phyloP scores from a whole-genome alignment of 2,329 filamentous ascomycete species.

The Simplicillium aogashimaense region DNA sequence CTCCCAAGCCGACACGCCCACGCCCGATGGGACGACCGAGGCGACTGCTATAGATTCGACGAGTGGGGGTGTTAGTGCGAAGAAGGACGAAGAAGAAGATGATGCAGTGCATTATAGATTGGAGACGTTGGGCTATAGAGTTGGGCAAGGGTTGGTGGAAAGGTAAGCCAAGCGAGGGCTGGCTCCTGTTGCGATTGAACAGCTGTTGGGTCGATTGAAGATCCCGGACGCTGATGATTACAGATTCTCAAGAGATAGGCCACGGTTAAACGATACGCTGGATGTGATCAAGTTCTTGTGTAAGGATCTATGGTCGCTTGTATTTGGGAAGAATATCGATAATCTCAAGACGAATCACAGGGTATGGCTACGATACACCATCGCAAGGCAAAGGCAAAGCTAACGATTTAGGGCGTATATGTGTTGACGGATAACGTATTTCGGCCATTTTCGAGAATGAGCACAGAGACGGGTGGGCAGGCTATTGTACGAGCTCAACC shows the following conservation, averaged over 20 bases:
- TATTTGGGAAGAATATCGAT: slow-evolving; percentile 96
- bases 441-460: slow-evolving; percentile 82
- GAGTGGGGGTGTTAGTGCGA: background rate
- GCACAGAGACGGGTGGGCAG: slow-evolving; percentile 65
- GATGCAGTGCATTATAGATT: slow-evolving; percentile 80
- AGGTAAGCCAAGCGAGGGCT: slow-evolving; percentile 48
- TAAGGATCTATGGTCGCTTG: slow-evolving; percentile 92
- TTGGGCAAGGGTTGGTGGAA: slow-evolving; percentile 87
- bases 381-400: no score
- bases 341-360: slow-evolving; percentile 98
- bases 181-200: background rate
- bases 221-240: no score
- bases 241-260: slow-evolving; percentile 73
- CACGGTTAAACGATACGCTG: slow-evolving; percentile 82
- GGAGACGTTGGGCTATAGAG: slow-evolving; percentile 78
- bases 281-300: slow-evolving; percentile 98
- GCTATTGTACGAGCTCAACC: slow-evolving; percentile 68
- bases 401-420: slow-evolving; percentile 65
- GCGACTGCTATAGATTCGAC: no score
- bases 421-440: slow-evolving; percentile 91
- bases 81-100: slow-evolving; percentile 68
- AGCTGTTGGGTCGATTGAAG: background rate
- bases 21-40: no score
- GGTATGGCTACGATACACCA: no score
- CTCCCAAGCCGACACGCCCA: no score